Percentiles rank a stretch among this genome's conserved stretches.
These are phyloP conservation scores for Linum trigynum DNA, from an alignment of 345 rosid genomes.

Conservation along the genomic window DNA sequence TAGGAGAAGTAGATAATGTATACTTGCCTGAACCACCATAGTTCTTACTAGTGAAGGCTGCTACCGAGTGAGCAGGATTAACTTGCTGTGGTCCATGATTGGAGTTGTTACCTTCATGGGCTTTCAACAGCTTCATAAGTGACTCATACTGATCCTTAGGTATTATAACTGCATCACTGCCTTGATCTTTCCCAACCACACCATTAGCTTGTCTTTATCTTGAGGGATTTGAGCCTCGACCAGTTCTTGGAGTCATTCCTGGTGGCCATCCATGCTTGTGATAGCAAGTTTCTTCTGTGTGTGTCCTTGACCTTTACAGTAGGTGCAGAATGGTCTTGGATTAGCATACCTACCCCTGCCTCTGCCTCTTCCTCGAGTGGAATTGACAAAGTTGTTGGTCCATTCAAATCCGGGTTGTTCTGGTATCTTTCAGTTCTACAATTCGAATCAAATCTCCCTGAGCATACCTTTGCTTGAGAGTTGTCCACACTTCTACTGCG, in stretches of 20 bases:
- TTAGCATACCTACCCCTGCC: no score
- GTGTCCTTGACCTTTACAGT: neutral
- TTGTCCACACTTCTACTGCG: neutral
- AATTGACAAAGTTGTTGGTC: neutral
- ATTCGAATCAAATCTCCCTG: neutral
- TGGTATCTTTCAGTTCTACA: neutral
- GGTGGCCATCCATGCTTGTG: neutral
- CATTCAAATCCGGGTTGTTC: neutral
- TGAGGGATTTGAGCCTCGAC: no score
- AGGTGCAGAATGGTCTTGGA: neutral
- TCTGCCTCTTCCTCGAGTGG: neutral
- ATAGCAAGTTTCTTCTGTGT: neutral
- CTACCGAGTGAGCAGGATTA: no score
- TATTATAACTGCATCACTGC: neutral
- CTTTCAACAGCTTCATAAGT: no score
- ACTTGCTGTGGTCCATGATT: no score
- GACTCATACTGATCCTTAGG: no score
- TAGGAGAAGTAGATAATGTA: no score
- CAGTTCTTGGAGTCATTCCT: neutral
- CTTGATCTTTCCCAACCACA: neutral
- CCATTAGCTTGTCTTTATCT: neutral
- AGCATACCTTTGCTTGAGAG: no score
- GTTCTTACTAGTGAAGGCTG: no score
- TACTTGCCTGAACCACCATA: neutral
- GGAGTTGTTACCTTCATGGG: no score